Conservation (phyloP, 345 rosid species). For the Combretum micranthum region DNA sequence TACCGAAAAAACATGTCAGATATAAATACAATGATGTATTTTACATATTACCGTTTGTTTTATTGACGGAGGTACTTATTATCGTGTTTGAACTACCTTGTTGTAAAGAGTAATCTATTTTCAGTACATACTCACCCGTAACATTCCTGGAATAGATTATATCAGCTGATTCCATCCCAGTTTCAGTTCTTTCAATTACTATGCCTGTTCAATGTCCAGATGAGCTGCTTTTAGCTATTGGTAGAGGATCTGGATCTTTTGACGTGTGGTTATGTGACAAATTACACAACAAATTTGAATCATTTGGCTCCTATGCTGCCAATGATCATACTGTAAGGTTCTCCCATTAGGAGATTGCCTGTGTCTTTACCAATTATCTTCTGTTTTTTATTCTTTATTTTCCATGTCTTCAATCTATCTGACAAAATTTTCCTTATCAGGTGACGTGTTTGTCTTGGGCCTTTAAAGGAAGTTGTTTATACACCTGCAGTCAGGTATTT, state of each 20-base stretch:
- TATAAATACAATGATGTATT: too few species aligned
- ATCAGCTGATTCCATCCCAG: constrained; percentile 39
- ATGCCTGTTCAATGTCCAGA: constrained; percentile 28
- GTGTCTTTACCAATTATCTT: not conserved
- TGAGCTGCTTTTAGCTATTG: constrained; percentile 62
- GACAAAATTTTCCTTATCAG: constrained; percentile 31
- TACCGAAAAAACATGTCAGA: too few species aligned
- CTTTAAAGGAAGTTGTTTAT: constrained; percentile 63
- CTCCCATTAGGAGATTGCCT: constrained; percentile 9
- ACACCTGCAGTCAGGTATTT: constrained; percentile 87
- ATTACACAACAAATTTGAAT: constrained; percentile 36
- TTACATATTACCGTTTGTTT: too few species aligned
- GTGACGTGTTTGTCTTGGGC: constrained; percentile 92
- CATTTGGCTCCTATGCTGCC: constrained; percentile 42
- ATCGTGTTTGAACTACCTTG: too few species aligned
- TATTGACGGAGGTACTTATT: too few species aligned
- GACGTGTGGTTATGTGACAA: constrained; percentile 72
- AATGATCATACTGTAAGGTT: constrained; percentile 74
- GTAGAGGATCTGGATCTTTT: constrained; percentile 85
- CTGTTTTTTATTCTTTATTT: not conserved
- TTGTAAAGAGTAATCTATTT: too few species aligned
- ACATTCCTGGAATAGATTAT: constrained; percentile 32
- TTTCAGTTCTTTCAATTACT: constrained; percentile 57
- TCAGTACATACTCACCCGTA: too few species aligned
- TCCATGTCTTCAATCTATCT: constrained; percentile 7